These are phyloP conservation scores for Elaeis guineensis DNA, from an alignment of 176 grass and related monocot species.

Conservation along the genomic window DNA sequence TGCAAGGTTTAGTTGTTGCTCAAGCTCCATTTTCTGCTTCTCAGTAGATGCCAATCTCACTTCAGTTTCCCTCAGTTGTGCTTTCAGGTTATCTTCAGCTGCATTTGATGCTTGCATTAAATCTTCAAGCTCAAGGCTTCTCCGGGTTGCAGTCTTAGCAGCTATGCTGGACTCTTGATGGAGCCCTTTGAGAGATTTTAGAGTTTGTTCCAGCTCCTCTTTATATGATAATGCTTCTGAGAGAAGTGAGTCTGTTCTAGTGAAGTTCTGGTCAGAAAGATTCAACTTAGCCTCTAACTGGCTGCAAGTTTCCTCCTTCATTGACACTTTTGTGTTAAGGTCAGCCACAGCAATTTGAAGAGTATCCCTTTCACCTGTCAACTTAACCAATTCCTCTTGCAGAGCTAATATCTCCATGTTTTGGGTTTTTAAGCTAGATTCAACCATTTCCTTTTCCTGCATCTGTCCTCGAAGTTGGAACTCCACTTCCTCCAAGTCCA, in stretches of 20 bases:
- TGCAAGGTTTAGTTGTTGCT: constrained; percentile 9
- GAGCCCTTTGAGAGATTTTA: constrained; percentile 46
- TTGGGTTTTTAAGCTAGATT: constrained; percentile 38
- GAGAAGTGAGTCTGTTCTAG: constrained; percentile 50
- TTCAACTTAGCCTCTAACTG: constrained; percentile 53
- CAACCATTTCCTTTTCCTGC: constrained; percentile 16
- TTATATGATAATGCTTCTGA: constrained; percentile 55
- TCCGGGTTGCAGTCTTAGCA: constrained; percentile 29
- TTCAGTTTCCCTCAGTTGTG: constrained; percentile 46
- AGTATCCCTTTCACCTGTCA: constrained; percentile 46
- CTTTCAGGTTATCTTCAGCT: constrained; percentile 43
- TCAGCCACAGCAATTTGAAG: constrained; percentile 37
- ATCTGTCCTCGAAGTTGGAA: constrained; percentile 41
- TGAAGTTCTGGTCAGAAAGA: constrained; percentile 29
- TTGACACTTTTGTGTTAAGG: constrained; percentile 35
- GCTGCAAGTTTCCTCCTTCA: constrained; percentile 33
- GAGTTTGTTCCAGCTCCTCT: constrained; percentile 56
- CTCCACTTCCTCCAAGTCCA: constrained; percentile 42
- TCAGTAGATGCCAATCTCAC: constrained; percentile 54
- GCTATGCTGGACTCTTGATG: constrained; percentile 44
- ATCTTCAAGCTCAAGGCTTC: constrained; percentile 46
- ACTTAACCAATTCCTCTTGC: constrained; percentile 31
- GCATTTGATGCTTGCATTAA: constrained; percentile 43
- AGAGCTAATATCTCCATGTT: constrained; percentile 39
- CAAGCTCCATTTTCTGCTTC: constrained; percentile 32